Conservation (phyloP, 768 basidiomycete genomes). For the Lepiota brunneoincarnata region DNA sequence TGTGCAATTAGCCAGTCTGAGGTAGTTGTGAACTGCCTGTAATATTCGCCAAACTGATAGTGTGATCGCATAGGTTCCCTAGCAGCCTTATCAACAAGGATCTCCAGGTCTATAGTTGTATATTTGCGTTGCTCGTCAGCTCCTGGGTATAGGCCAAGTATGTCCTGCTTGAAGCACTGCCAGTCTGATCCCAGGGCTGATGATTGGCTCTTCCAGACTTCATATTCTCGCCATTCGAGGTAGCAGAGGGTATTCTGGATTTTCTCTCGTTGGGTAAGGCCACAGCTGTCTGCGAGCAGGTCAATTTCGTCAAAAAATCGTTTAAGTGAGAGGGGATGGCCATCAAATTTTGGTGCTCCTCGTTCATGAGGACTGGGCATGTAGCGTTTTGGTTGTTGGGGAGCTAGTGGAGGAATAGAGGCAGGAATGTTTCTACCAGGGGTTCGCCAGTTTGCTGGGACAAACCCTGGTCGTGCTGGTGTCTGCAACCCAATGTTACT, state of each 20-base stretch:
- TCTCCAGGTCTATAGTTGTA: constrained; percentile 7
- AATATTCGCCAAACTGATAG: no score
- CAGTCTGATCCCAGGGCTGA: neutral
- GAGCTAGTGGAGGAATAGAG: no score
- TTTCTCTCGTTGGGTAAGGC: neutral
- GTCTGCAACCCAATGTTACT: no score
- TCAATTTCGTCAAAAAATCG: neutral
- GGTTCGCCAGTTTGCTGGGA: no score
- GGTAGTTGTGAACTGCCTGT: constrained; percentile 1
- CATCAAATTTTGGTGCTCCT: neutral
- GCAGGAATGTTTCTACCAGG: no score
- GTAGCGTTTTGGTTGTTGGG: no score
- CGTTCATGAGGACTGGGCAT: neutral
- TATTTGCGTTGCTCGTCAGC: neutral
- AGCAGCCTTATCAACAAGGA: neutral
- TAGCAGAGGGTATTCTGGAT: no score
- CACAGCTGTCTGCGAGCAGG: neutral
- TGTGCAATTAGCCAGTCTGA: neutral
- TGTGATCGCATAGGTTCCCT: neutral
- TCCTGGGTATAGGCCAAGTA: constrained; percentile 1
- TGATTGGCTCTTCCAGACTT: neutral
- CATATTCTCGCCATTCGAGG: neutral
- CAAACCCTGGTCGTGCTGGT: no score
- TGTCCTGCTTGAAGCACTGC: neutral
- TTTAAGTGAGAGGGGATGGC: neutral